Evolutionary conservation across 495 filamentous ascomycete species (phyloP), one percentile per base, ranked within the genome.

Genomic region (Alectoria sarmentosa): DNA sequence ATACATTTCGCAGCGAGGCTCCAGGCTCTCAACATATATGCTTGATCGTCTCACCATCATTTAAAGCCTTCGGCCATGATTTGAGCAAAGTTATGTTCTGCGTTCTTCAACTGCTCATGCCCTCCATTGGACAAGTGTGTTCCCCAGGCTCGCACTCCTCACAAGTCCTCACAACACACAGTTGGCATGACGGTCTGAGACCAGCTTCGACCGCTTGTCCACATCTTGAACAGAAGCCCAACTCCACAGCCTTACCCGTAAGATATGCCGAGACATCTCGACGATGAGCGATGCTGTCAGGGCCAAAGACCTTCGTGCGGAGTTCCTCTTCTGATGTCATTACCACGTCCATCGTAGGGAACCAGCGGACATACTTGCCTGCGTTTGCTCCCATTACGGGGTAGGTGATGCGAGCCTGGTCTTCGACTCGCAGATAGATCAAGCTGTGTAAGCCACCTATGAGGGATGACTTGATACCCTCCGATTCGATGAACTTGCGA

Each of bases 301-400:
- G 11, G 4, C 65, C 65, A 59, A 66, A 66, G 14, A 66, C 52
- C 54, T 63, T 66, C 4, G 60, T 54, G 23, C 49, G 38, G 17
- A 66, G 56, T 36, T 63, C 28, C 23, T 41, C 41, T 41, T 63
- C n/a, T 23, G 65, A 66, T 28, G 41, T 59, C 60, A 66, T 66
- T 4, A 66, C 41, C 41, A 46, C 42, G 23, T 66, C 60, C 60
- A 66, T 46, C 7, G 46, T 61, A 28, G 60, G 60, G 37, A 66
- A 32, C 60, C 48, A 63, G 11, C 52, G 60, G 30, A 66, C 30
- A 30, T 52, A 44, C 1, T 38, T 23, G 28, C 61, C 60, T 28
- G 60, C 54, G 21, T 58, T 63, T 11, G 65, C 65, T 15, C 49
- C 60, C 60, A 66, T 63, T 1, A 63, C 54, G 13, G 65, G 65